phyloP scores from a whole-genome alignment of 768 basidiomycete genomes.

The Psilocybe tampanensis region DNA sequence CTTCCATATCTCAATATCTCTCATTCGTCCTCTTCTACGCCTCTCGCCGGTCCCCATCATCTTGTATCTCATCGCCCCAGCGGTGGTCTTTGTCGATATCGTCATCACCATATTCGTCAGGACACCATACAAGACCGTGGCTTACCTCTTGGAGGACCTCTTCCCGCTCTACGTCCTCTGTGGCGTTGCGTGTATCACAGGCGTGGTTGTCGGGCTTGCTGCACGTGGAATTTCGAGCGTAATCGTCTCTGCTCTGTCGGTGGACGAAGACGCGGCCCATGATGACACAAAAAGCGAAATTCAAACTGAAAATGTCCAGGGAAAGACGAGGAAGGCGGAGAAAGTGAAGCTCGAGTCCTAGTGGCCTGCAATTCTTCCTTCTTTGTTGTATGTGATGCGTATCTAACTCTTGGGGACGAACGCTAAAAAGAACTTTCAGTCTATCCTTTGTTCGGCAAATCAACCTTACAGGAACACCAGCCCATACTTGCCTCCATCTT shows the following conservation, averaged over 20 bases:
- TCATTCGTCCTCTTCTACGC: slow-evolving; percentile 15
- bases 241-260: slow-evolving; percentile 8
- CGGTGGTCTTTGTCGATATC: slow-evolving; percentile 43
- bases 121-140: slow-evolving; percentile 43
- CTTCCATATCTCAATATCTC: slow-evolving; percentile 18
- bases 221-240: slow-evolving; percentile 27
- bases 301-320: slow-evolving; percentile 4
- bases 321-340: slow-evolving; percentile 6
- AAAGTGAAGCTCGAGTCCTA: slow-evolving; percentile 12
- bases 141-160: slow-evolving; percentile 42
- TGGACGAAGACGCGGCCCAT: background rate
- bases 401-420: too few species aligned
- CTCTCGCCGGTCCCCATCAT: slow-evolving; percentile 32
- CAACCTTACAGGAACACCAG: too few species aligned
- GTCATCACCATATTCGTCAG: slow-evolving; percentile 42
- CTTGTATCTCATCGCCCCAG: slow-evolving; percentile 50
- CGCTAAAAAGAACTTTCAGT: too few species aligned
- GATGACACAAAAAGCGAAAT: too few species aligned
- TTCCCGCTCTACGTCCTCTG: slow-evolving; percentile 61
- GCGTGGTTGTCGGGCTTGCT: slow-evolving; percentile 43
- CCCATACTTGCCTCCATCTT: too few species aligned
- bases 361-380: too few species aligned
- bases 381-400: too few species aligned
- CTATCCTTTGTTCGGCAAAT: too few species aligned
- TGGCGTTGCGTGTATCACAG: slow-evolving; percentile 57